Base-by-base conservation (phyloP, 1,284 basidiomycete species). In the Trichosporon sp. region DNA sequence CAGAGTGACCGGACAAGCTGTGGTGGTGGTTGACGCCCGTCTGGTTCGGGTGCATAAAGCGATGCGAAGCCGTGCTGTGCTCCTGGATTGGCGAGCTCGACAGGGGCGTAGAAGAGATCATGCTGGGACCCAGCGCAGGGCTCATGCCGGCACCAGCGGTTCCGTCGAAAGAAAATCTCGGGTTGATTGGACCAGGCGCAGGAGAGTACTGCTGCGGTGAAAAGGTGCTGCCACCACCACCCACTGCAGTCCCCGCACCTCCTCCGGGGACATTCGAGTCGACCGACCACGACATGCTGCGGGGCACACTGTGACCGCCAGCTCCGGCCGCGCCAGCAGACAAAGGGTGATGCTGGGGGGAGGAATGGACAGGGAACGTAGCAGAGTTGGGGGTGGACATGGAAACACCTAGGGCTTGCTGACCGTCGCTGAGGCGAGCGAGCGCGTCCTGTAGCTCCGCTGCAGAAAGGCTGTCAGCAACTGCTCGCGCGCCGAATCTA, bases 401-500 rank as follows among this genome's bases (percentile, higher is more conserved):
- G 21, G 56, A 31, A 8, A 35, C 34, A 18, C 32, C 35, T 2
- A 63, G 13, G 12, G 62, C 62, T 38, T 63, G 56, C 27, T 60
- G 56, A n/a, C 56, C 56, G 18, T 60, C 56, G 13, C 56, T 70
- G 7, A 70, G 58, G 12, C 66, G 60, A 2, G 62, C 66, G 15
- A 70, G 64, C 13, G 65, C 65, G 34, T 63, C 62, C 18, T 74
- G 74, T 47, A 75, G 62, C 35, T 74, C 74, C 44, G 73, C 74
- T 75, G 66, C 12, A n/a, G 62, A 25, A 32, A 34, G 6, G 21
- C 38, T 25, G 65, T 72, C 56, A 71, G 69, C 66, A 6, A 25
- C 15, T 21, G 18, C 8, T 7, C 29, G 56, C 56, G 3, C 18
- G 29, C 38, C 8, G 27, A 4, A 32, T 29, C 18, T 7, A 7